Evolutionary conservation across 192 early-diverging fungal genomes (phyloP), one percentile per base, ranked within the genome.

Genomic region (Haplosporangium gracile): DNA sequence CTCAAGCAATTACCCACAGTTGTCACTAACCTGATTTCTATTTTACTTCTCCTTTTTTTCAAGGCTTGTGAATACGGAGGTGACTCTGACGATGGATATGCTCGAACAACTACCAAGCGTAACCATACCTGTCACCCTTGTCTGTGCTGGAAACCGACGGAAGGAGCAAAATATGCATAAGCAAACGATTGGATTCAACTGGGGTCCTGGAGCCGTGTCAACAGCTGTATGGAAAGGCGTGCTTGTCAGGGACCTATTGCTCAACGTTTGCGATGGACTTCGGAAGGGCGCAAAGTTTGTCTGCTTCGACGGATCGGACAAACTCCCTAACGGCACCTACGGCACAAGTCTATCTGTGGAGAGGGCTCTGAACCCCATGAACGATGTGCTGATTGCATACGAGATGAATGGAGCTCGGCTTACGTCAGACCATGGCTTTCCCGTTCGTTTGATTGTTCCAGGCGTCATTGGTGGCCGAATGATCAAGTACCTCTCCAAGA

Each of bases 381-480:
- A 91, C 69, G 96, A 96, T 82, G 91, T 96, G 32, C 74, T 97
- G 29, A 85, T 97, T 18, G 97, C 97, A 26, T 95, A 94, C 36
- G 90, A 91, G 80, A 95, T 96, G 93, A 97, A 97, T 85, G 96
- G 95, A 34, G 72, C 89, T 71, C 70, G 79, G 55, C 89, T 97
- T 42, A 74, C 94, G 0, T 94, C 94, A 45, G 96, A 97, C 88
- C 97, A 98, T 88, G 97, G 97, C 8, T 95, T 90, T 79, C 97
- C 97, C 5, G 78, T 97, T 15, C 95, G 97, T 22, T 91, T 95
- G n/a, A 93, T 98, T 49, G 93, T 98, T 8, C 97, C 97, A 34
- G 97, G 97, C 4, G 90, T 93, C 76, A 97, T 98, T 47, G 97
- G 97, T 24, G 97, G 96, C 1, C 92, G 97, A 45, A 94, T 89